Evolutionary conservation across 495 filamentous ascomycete genomes (phyloP), one percentile per base, ranked within the genome.

Genomic region (Hyaloscypha finlandica): DNA sequence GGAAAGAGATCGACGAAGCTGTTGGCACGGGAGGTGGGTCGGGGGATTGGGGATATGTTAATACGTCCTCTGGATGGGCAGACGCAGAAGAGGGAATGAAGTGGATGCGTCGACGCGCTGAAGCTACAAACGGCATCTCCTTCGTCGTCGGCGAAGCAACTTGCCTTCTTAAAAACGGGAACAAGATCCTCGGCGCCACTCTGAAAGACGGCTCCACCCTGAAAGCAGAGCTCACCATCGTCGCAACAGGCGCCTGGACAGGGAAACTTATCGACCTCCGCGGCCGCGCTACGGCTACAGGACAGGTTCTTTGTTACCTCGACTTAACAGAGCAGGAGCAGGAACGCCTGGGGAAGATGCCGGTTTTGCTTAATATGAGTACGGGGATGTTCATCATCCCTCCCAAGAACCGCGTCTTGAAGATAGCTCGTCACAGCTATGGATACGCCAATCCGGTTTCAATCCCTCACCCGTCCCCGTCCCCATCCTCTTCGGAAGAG

Each of bases 231-330:
- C 81, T 97, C 5, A 86, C 89, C 19, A 78, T 97, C 63, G 81
- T 97, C 8, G 93, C 95, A 0, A 87, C 92, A 0, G 95, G 95
- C 6, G 91, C 95, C 1, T 97, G 93, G 93, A 90, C 91, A 6
- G 81, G 85, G 0, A 79, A 82, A 0, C 78, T 99, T 8, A 78
- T 99, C 54, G 90, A 97, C 77, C 77, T 97, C 1, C 79, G 87
- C n/a, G 92, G 91, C 3, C 83, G 90, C 25, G 88, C 86, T 4
- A 81, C 88, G 48, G 89, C 93, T 2, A 94, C 90, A 0, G 95
- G 91, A 2, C 95, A 99, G 73, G 84, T 88, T 0, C 74, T 97
- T 31, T 88, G 83, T 1, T 97, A 97, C 80, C 74, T 97, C 35
- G 76, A 81, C 62, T 75, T 97, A 59, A 88, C 88, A 0, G 80